Conservation (phyloP, 2,329 filamentous ascomycete genomes). For the Geoglossum cookeanum region DNA sequence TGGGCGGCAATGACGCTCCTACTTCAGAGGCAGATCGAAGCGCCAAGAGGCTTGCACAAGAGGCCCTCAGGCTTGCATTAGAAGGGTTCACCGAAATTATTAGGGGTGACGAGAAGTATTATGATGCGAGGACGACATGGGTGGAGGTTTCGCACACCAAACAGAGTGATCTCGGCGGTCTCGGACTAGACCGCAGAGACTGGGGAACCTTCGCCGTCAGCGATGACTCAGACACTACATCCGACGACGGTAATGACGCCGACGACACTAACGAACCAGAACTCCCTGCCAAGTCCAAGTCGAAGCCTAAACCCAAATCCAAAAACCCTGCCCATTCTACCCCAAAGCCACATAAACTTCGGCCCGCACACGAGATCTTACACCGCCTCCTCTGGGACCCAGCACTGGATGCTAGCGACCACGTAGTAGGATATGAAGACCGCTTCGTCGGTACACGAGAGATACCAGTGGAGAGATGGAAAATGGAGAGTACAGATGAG, state of each 20-base stretch:
- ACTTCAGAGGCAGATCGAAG: conserved; percentile 17
- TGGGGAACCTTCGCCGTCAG: background rate
- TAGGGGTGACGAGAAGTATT: background rate
- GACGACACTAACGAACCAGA: background rate
- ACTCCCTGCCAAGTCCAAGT: no score
- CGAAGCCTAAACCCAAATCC: no score
- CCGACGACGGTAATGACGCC: background rate
- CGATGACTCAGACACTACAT: background rate
- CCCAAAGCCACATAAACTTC: conserved; percentile 25
- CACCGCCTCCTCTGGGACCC: conserved; percentile 41
- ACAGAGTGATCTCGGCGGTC: background rate
- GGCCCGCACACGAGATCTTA: conserved; percentile 38
- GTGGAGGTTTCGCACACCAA: background rate
- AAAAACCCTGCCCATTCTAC: background rate
- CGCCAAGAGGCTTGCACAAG: conserved; percentile 22
- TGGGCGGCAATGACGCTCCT: background rate
- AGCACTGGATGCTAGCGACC: conserved; percentile 32
- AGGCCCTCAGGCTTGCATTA: conserved; percentile 18
- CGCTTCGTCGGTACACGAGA: conserved; percentile 37
- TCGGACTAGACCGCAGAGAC: background rate
- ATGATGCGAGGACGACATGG: background rate
- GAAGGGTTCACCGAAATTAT: background rate
- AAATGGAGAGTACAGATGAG: conserved; percentile 41
- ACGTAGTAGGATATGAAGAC: conserved; percentile 41
- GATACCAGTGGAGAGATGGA: conserved; percentile 36